Conservation (phyloP, 306 rosid genomes). For the Abrus precatorius region DNA sequence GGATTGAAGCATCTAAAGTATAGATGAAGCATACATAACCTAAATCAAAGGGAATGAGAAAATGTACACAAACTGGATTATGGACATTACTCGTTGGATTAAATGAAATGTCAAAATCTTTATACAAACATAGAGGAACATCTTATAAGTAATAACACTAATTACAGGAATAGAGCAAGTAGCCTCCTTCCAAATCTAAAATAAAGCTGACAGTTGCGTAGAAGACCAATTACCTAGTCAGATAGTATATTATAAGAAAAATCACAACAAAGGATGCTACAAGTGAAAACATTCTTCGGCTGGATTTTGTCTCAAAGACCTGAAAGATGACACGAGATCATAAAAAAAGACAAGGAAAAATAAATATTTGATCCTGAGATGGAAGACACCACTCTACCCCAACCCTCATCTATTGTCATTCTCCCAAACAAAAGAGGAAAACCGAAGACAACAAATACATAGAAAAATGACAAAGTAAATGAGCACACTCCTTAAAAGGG, state of each 20-base stretch:
- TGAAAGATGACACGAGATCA: slow-evolving; percentile 45
- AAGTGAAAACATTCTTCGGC: slow-evolving; percentile 83
- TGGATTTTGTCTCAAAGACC: slow-evolving; percentile 93
- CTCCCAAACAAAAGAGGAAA: not conserved
- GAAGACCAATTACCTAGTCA: slow-evolving; percentile 61
- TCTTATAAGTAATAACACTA: slow-evolving; percentile 35
- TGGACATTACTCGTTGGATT: slow-evolving; percentile 17
- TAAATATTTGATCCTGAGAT: not conserved
- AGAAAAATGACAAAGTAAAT: not conserved
- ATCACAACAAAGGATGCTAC: slow-evolving; percentile 81
- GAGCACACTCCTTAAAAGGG: not conserved
- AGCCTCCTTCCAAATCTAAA: slow-evolving; percentile 27
- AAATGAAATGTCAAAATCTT: slow-evolving; percentile 48
- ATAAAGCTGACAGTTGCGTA: slow-evolving; percentile 26
- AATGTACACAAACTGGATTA: slow-evolving; percentile 22
- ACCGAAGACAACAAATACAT: not conserved
- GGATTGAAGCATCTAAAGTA: not conserved
- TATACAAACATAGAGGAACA: slow-evolving; percentile 37
- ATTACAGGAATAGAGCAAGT: slow-evolving; percentile 47
- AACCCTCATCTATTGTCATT: not conserved
- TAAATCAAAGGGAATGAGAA: slow-evolving; percentile 3
- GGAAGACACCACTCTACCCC: slow-evolving; percentile 24
- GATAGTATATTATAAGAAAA: slow-evolving; percentile 83
- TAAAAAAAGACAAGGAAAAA: slow-evolving; percentile 5
- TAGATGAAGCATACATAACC: not conserved